A percentile compares a stretch with the other conserved stretches of the same genome.
These are phyloP conservation scores for Linaria vulgaris DNA, from an alignment of 257 asterid genomes.

Conservation along the genomic window DNA sequence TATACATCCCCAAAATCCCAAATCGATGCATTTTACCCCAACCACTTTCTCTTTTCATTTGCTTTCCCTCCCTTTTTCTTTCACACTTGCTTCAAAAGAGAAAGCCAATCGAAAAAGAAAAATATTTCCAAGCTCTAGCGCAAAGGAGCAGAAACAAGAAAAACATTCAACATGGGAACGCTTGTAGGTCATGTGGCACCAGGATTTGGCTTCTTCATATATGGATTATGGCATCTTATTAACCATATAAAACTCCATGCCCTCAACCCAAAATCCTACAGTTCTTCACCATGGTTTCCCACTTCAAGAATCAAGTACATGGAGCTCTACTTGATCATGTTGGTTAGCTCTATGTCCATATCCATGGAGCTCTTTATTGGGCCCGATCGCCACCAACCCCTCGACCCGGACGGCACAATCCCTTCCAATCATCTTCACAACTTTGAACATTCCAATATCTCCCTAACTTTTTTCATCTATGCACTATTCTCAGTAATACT, in stretches of 20 bases:
- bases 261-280: constrained; percentile 57
- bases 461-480: constrained; percentile 58
- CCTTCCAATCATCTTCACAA: constrained; percentile 84
- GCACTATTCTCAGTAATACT: constrained; percentile 64
- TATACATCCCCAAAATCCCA: not conserved
- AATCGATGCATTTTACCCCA: not conserved
- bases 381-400: constrained; percentile 70
- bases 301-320: constrained; percentile 58
- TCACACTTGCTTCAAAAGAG: not conserved
- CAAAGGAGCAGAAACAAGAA: too few relatives aligned
- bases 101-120: not conserved
- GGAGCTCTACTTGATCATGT: constrained; percentile 72
- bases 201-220: constrained; percentile 67
- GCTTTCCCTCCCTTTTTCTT: not conserved
- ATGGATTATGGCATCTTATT: constrained; percentile 84
- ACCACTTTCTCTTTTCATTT: not conserved
- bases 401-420: constrained; percentile 79
- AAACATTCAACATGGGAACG: constrained; percentile 54
- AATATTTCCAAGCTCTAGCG: not conserved
- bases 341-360: constrained; percentile 49
- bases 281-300: constrained; percentile 75
- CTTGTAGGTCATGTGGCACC: constrained; percentile 85
- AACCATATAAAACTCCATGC: constrained; percentile 68
- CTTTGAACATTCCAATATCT: constrained; percentile 80
- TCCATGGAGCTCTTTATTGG: constrained; percentile 89